Percentiles rank a stretch among this genome's conserved stretches.
phyloP scores from a whole-genome alignment of 2,329 filamentous ascomycete genomes.

The Phialophora expanda region DNA sequence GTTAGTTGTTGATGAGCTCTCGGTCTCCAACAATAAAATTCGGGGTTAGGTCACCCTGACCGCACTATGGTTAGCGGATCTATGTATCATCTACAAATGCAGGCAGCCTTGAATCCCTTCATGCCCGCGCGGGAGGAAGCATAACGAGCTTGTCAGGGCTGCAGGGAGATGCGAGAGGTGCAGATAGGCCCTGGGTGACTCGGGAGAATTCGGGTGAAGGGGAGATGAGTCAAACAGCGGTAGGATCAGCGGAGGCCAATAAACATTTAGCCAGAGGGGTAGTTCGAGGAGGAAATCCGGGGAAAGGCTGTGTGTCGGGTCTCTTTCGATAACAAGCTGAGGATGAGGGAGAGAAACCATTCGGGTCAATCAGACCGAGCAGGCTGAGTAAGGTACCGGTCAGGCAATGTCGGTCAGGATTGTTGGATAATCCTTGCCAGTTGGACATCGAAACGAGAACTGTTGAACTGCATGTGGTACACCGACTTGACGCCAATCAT shows the following conservation, averaged over 20 bases:
- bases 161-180: slow-evolving; percentile 7
- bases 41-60: slow-evolving; percentile 8
- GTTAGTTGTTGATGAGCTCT: neutral
- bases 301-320: slow-evolving; percentile 10
- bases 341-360: neutral
- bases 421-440: slow-evolving; percentile 14
- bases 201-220: slow-evolving; percentile 17
- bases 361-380: slow-evolving; percentile 30
- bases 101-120: slow-evolving; percentile 8
- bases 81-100: neutral
- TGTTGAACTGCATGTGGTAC: slow-evolving; percentile 21
- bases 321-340: neutral
- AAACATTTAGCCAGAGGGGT: neutral
- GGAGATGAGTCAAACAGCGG: slow-evolving; percentile 11
- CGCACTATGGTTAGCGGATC: neutral
- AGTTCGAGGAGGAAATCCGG: slow-evolving; percentile 14
- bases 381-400: slow-evolving; percentile 20
- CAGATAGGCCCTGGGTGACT: neutral
- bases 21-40: neutral
- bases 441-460: slow-evolving; percentile 9
- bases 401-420: neutral
- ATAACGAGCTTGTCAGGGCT: neutral
- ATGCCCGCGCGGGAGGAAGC: slow-evolving; percentile 20
- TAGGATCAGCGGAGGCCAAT: slow-evolving; percentile 8
- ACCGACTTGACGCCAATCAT: slow-evolving; percentile 15